Conservation (phyloP, 495 filamentous ascomycete genomes). For the Neurospora sp. region DNA sequence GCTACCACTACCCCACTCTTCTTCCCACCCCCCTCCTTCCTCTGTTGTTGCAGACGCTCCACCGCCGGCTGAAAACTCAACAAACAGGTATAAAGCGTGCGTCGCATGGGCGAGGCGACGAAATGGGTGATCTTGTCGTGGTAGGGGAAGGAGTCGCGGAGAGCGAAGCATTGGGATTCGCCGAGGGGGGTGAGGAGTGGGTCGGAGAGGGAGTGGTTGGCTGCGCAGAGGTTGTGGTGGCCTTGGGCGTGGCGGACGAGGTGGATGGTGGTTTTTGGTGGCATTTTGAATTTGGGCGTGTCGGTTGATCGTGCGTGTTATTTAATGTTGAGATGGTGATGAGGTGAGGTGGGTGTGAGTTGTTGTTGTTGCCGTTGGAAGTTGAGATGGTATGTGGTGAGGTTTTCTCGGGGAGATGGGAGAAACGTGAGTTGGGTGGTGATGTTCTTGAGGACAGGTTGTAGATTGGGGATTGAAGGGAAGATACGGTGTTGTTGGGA, state of each 20-base stretch:
- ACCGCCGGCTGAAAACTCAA: slow-evolving; percentile 49
- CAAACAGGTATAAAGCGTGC: slow-evolving; percentile 75
- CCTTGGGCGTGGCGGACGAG: slow-evolving; percentile 50
- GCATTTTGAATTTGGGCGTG: neutral
- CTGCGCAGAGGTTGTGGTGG: slow-evolving; percentile 67
- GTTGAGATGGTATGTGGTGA: neutral
- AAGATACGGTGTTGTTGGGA: neutral
- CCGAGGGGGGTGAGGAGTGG: slow-evolving; percentile 71
- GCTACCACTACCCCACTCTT: too few relatives aligned
- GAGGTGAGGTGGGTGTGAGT: neutral
- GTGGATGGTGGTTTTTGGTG: slow-evolving; percentile 37
- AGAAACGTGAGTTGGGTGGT: neutral
- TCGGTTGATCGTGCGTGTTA: neutral
- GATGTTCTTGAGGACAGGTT: neutral
- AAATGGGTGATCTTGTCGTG: slow-evolving; percentile 58
- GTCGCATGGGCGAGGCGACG: slow-evolving; percentile 71
- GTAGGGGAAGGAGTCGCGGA: slow-evolving; percentile 53
- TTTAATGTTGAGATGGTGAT: neutral
- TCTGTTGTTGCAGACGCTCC: slow-evolving; percentile 8
- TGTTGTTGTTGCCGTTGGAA: neutral
- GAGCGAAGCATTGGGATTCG: slow-evolving; percentile 58
- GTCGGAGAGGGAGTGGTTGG: slow-evolving; percentile 65
- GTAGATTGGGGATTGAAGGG: neutral
- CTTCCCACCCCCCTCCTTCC: too few relatives aligned
- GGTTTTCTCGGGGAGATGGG: neutral